Conservation (phyloP, 306 rosid genomes). For the Cicer bijugum region DNA sequence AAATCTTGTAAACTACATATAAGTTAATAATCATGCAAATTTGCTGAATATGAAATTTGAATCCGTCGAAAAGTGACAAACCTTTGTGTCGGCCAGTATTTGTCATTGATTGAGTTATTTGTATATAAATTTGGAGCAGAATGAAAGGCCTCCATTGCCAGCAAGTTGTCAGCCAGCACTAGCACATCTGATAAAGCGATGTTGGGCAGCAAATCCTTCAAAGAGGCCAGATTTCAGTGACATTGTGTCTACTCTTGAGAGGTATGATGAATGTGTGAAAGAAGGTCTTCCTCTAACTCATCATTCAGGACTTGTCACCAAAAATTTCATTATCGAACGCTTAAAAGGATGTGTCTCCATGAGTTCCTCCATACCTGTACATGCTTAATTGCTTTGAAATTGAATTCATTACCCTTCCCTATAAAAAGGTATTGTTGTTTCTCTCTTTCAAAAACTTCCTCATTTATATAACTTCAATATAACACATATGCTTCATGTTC, state of each 20-base stretch:
- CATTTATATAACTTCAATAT: too few species aligned
- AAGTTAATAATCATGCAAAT: background rate
- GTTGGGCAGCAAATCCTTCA: conserved; percentile 91
- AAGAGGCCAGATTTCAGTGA: conserved; percentile 96
- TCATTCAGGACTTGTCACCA: conserved; percentile 67
- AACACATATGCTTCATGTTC: conserved; percentile 44
- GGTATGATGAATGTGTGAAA: conserved; percentile 86
- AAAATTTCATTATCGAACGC: conserved; percentile 73
- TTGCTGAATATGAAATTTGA: background rate
- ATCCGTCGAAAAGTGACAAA: background rate
- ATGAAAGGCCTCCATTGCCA: conserved; percentile 95
- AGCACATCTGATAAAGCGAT: conserved; percentile 89
- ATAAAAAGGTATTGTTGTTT: conserved; percentile 46
- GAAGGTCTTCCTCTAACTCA: conserved; percentile 96
- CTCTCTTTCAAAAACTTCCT: background rate
- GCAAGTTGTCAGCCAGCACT: conserved; percentile 93
- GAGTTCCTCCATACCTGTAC: conserved; percentile 83
- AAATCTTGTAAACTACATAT: background rate
- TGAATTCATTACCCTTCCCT: conserved; percentile 30
- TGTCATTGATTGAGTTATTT: background rate
- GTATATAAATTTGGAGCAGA: conserved; percentile 54
- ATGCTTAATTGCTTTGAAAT: conserved; percentile 54
- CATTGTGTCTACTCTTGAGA: conserved; percentile 80
- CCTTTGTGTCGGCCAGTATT: background rate
- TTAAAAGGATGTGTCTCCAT: conserved; percentile 79